Evolutionary conservation across 331 rosid species (phyloP).

Genomic region (Malus hybrid): DNA sequence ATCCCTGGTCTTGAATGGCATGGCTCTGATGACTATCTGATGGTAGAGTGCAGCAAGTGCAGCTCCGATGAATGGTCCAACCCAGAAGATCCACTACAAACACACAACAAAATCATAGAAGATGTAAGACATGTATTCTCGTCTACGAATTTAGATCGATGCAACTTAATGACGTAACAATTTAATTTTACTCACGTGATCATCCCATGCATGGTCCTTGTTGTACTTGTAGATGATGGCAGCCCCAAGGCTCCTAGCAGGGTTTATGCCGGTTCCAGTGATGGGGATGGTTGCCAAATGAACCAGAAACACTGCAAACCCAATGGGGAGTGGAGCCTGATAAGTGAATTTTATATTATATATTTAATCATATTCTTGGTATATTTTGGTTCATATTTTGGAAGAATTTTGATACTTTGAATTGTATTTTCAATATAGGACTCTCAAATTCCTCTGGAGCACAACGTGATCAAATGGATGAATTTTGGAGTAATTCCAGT

Average conservation of each 20-base stretch:
- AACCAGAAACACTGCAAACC: constrained; percentile 36
- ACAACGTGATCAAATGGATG: no score
- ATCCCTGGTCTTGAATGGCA: constrained; percentile 31
- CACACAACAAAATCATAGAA: background rate
- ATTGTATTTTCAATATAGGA: no score
- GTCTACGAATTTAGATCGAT: background rate
- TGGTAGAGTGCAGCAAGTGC: constrained; percentile 37
- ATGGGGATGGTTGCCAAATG: constrained; percentile 40
- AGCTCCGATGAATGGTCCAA: constrained; percentile 34
- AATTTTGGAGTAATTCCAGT: no score
- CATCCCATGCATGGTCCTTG: constrained; percentile 32
- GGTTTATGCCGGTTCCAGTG: constrained; percentile 38
- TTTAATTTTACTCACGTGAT: constrained; percentile 15
- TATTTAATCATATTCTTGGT: no score
- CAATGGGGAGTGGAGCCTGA: constrained; percentile 36
- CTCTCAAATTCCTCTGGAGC: no score
- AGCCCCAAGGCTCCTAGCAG: constrained; percentile 41
- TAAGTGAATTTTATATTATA: no score
- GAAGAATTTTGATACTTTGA: no score
- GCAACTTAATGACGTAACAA: background rate
- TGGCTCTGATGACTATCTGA: constrained; percentile 34
- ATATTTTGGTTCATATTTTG: no score
- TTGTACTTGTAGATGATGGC: constrained; percentile 33
- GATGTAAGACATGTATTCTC: background rate
- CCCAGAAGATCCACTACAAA: constrained; percentile 35